Base-by-base conservation (phyloP, 2,329 filamentous ascomycete species). In the Didymella exigua region DNA sequence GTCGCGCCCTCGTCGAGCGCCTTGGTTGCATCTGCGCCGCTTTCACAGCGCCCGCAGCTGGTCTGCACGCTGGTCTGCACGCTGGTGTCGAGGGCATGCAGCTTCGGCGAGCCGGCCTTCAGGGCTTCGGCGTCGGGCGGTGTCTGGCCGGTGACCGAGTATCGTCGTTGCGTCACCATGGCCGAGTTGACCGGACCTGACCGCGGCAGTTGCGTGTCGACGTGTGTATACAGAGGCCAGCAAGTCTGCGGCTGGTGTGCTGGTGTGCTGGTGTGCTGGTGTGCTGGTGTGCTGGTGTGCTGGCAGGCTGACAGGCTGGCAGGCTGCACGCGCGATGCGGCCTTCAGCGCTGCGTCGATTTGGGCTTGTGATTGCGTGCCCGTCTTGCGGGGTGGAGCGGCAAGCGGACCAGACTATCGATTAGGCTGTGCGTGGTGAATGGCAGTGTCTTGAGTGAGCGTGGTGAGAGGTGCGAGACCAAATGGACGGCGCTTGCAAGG, bases 121-220 rank as follows among this genome's bases (percentile, higher is more conserved):
- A 73, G 58, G 56, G 65, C 62, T 30, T 66, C 69, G 14, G 66
- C 68, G 48, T 70, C 62, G 61, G 70, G 71, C 38, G 70, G 71
- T 42, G 69, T 73, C 58, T 73, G 69, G 48, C 72, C 71, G 8
- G 72, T 73, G 49, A 75, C 70, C 19, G 70, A 73, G 61, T 75
- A 75, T 49, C 72, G 65, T 40, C 72, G 70, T 59, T 74, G 72
- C 48, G 69, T 61, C 27, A 65, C 65, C 67, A 71, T 72, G 18
- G 56, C 49, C 30, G 50, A 31, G 16, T 9, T 24, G 27, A 31
- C 46, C 54, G 47, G 38, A 43, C 50, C 43, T 37, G 18, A 30
- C 38, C 43, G 38, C 46, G 52, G 54, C 38, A 48, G 52, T 38
- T 24, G 52, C 43, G 40, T 44, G 48, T 38, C 40, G 55, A 58